Percentiles rank a stretch among this genome's conserved stretches.
Evolutionary conservation across 176 grass and related monocot genomes (phyloP).

Genomic region (Luzula sylvatica): DNA sequence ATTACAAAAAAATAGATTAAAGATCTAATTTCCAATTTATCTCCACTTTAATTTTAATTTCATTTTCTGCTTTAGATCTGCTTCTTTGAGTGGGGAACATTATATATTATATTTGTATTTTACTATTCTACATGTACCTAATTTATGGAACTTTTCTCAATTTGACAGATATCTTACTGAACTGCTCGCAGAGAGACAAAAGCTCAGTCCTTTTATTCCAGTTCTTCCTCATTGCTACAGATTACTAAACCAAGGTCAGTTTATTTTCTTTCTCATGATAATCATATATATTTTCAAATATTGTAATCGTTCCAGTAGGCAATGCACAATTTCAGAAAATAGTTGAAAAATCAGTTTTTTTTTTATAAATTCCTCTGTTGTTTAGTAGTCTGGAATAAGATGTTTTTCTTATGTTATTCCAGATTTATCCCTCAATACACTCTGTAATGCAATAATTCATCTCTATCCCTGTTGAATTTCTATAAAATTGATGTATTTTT

Average conservation of each 20-base stretch:
- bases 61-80: slow-evolving; percentile 3
- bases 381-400: slow-evolving; percentile 15
- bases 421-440: slow-evolving; percentile 1
- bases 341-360: no score
- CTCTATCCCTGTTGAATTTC: neutral
- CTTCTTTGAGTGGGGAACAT: neutral
- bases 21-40: slow-evolving; percentile 4
- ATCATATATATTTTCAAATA: neutral
- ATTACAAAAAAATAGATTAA: no score
- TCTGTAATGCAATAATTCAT: slow-evolving; percentile 6
- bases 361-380: neutral
- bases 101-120: slow-evolving; percentile 1
- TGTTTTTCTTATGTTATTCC: slow-evolving; percentile 6
- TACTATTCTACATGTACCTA: neutral
- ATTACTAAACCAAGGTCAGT: slow-evolving; percentile 86
- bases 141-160: neutral
- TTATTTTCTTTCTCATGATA: slow-evolving; percentile 5
- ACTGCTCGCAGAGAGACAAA: slow-evolving; percentile 78
- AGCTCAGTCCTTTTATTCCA: slow-evolving; percentile 73
- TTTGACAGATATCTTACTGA: slow-evolving; percentile 82
- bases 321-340: neutral
- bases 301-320: neutral
- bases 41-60: slow-evolving; percentile 6
- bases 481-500: no score
- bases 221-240: slow-evolving; percentile 64